A percentile compares a stretch with the other conserved stretches of the same genome.
Conservation (phyloP, 2,329 filamentous ascomycete genomes). For the Penicillium verrucosum region DNA sequence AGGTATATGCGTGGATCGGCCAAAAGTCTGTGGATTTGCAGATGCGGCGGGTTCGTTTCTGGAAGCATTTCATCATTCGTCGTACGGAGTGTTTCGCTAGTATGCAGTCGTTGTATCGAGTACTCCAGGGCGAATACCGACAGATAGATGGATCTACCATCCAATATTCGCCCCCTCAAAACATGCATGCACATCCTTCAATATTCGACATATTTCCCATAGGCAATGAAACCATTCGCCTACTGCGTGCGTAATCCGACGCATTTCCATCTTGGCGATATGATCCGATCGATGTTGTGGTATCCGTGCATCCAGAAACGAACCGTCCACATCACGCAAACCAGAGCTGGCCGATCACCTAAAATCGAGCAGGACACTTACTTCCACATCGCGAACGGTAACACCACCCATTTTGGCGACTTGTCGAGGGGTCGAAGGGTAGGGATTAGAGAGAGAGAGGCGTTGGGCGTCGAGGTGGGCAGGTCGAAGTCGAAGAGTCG, state of each 20-base stretch:
- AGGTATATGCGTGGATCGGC: slow-evolving; percentile 10
- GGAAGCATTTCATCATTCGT: slow-evolving; percentile 14
- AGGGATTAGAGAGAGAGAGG: slow-evolving; percentile 30
- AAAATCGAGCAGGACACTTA: slow-evolving; percentile 40
- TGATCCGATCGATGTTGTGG: slow-evolving; percentile 6
- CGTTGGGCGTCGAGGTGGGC: slow-evolving; percentile 36
- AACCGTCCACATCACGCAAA: slow-evolving; percentile 17
- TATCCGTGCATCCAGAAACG: slow-evolving; percentile 19
- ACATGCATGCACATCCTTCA: slow-evolving; percentile 4
- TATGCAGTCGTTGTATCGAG: not conserved
- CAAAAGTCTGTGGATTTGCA: slow-evolving; percentile 16
- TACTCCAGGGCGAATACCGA: not conserved
- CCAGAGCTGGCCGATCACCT: slow-evolving; percentile 17
- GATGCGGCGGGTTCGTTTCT: slow-evolving; percentile 22
- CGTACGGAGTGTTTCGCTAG: slow-evolving; percentile 5
- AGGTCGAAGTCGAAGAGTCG: slow-evolving; percentile 40
- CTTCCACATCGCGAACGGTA: slow-evolving; percentile 65
- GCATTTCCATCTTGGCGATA: slow-evolving; percentile 9
- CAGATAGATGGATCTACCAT: not conserved
- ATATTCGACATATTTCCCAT: not conserved
- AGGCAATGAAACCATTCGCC: not conserved
- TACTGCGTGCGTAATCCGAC: slow-evolving; percentile 3
- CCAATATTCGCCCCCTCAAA: slow-evolving; percentile 5
- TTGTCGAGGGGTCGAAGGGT: slow-evolving; percentile 32
- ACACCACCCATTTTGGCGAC: slow-evolving; percentile 64